Percentiles rank a stretch among this genome's conserved stretches.
phyloP scores from a whole-genome alignment of 805 yeast genomes.

The Spathaspora gorwiae region DNA sequence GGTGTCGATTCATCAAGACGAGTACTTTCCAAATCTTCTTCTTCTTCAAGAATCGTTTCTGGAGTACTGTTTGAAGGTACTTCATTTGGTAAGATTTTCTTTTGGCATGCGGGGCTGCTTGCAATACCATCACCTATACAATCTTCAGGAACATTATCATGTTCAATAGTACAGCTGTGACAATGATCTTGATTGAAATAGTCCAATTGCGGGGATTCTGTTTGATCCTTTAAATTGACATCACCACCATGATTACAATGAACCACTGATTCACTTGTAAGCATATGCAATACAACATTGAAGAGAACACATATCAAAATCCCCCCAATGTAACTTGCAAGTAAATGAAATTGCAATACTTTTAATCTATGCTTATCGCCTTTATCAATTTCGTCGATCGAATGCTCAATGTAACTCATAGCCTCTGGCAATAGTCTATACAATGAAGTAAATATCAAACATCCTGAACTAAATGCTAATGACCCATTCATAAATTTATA shows the following conservation, averaged over 20 bases:
- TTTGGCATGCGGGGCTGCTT: neutral
- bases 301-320: conserved; percentile 53
- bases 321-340: conserved; percentile 54
- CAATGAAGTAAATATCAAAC: conserved; percentile 73
- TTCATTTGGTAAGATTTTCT: neutral
- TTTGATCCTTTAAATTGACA: conserved; percentile 9
- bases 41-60: neutral
- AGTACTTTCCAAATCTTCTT: conserved; percentile 6
- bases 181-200: conserved; percentile 1
- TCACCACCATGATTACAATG: conserved; percentile 71
- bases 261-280: conserved; percentile 77
- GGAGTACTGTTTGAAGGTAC: neutral
- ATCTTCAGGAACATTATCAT: conserved; percentile 11
- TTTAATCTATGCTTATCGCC: conserved; percentile 2
- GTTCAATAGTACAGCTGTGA: conserved; percentile 12
- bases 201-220: neutral
- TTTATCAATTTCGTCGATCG: conserved; percentile 5
- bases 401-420: conserved; percentile 30
- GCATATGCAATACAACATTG: conserved; percentile 62
- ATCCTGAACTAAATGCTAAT: conserved; percentile 76
- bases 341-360: conserved; percentile 32
- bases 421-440: conserved; percentile 75
- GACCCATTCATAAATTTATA: conserved; percentile 68
- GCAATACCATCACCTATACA: neutral
- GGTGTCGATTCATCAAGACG: conserved; percentile 19